Conservation (phyloP, 768 basidiomycete genomes). For the Boletus fagicola region DNA sequence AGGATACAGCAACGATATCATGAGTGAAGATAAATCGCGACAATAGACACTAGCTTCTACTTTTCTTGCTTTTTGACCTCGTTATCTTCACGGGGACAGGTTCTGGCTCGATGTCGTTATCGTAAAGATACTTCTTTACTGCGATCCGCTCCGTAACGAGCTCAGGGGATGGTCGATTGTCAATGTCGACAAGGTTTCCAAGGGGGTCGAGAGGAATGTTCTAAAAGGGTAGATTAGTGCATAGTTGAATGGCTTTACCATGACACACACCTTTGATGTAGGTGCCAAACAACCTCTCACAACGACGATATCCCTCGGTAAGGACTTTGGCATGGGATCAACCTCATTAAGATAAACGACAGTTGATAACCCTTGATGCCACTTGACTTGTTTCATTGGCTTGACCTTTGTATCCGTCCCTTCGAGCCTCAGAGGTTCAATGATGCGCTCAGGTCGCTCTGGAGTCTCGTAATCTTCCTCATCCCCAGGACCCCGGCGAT, state of each 20-base stretch:
- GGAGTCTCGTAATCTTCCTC: constrained; percentile 80
- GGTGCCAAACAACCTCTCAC: constrained; percentile 68
- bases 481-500: constrained; percentile 71
- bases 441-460: constrained; percentile 38
- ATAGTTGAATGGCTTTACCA: not conserved
- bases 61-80: constrained; percentile 54
- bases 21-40: constrained; percentile 17
- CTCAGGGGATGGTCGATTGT: constrained; percentile 49
- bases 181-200: constrained; percentile 65
- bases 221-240: constrained; percentile 36
- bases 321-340: constrained; percentile 47
- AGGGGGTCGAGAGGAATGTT: constrained; percentile 61
- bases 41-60: constrained; percentile 30
- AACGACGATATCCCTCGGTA: constrained; percentile 40
- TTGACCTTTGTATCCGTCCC: constrained; percentile 32
- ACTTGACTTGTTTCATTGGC: constrained; percentile 64
- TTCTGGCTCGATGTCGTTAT: constrained; percentile 55
- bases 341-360: constrained; percentile 63
- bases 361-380: constrained; percentile 69
- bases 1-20: constrained; percentile 34
- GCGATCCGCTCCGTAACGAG: constrained; percentile 63
- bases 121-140: constrained; percentile 80
- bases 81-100: constrained; percentile 47
- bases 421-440: constrained; percentile 41
- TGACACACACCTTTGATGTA: constrained; percentile 58